phyloP scores from a whole-genome alignment of 768 basidiomycete species.

The Lentinula sp. region DNA sequence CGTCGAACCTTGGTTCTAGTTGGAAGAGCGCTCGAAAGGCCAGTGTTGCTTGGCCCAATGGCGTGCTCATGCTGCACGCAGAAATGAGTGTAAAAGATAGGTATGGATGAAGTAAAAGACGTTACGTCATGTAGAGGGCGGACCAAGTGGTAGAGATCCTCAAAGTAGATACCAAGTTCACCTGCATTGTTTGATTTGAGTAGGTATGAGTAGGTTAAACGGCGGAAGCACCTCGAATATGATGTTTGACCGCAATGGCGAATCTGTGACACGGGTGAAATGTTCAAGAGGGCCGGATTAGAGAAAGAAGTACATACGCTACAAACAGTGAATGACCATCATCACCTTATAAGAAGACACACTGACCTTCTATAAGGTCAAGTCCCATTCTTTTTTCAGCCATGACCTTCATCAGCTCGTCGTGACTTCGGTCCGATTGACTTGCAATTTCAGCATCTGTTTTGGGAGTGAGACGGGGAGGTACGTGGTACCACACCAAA shows the following conservation, averaged over 20 bases:
- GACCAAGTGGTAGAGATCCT: constrained; percentile 54
- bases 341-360: too few species aligned
- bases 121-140: constrained; percentile 48
- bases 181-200: constrained; percentile 22
- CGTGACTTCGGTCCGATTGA: constrained; percentile 20
- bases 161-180: constrained; percentile 56
- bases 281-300: background rate
- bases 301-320: constrained; percentile 18
- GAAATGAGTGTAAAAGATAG: background rate
- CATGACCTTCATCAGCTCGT: constrained; percentile 50
- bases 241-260: constrained; percentile 41
- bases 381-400: constrained; percentile 56
- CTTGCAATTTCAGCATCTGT: constrained; percentile 28
- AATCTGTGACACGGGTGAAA: background rate
- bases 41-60: constrained; percentile 3
- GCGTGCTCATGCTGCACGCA: constrained; percentile 7
- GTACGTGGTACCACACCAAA: constrained; percentile 61
- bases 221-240: constrained; percentile 41
- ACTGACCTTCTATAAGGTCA: constrained; percentile 44
- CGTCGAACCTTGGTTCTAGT: constrained; percentile 1
- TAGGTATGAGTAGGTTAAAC: background rate
- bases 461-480: constrained; percentile 38
- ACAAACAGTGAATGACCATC: background rate
- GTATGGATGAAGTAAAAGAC: background rate
- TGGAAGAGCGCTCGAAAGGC: background rate